phyloP scores from a whole-genome alignment of 257 asterid genomes.

The Salvia splendens region DNA sequence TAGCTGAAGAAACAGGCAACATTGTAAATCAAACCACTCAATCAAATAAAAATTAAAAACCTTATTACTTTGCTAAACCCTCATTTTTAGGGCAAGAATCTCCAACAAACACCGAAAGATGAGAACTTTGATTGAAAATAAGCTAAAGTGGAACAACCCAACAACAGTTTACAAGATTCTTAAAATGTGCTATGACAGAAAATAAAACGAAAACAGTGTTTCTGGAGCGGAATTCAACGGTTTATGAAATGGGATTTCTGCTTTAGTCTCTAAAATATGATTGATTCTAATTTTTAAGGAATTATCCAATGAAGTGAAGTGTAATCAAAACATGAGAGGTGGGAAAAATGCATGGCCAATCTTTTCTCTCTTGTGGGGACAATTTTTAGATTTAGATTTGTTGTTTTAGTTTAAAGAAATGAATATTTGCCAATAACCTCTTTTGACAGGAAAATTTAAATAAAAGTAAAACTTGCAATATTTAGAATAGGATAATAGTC shows the following conservation, averaged over 20 bases:
- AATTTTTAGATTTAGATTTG: too few relatives aligned
- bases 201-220: constrained; percentile 5
- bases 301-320: constrained; percentile 43
- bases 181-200: constrained; percentile 21
- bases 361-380: too few relatives aligned
- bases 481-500: too few relatives aligned
- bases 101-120: constrained; percentile 20
- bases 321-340: constrained; percentile 44
- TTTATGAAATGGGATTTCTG: constrained; percentile 13
- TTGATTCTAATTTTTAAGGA: constrained; percentile 16
- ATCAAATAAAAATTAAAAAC: background rate
- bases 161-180: constrained; percentile 25
- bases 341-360: constrained; percentile 32
- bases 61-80: constrained; percentile 34
- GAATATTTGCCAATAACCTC: too few relatives aligned
- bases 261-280: constrained; percentile 2
- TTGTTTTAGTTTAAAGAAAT: too few relatives aligned
- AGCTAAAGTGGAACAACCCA: constrained; percentile 33
- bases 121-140: constrained; percentile 23
- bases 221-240: constrained; percentile 13
- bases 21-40: constrained; percentile 37
- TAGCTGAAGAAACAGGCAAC: constrained; percentile 76
- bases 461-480: too few relatives aligned
- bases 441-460: too few relatives aligned
- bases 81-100: constrained; percentile 34